Base-by-base conservation (phyloP, 306 rosid genomes). In the Fagus crenata region DNA sequence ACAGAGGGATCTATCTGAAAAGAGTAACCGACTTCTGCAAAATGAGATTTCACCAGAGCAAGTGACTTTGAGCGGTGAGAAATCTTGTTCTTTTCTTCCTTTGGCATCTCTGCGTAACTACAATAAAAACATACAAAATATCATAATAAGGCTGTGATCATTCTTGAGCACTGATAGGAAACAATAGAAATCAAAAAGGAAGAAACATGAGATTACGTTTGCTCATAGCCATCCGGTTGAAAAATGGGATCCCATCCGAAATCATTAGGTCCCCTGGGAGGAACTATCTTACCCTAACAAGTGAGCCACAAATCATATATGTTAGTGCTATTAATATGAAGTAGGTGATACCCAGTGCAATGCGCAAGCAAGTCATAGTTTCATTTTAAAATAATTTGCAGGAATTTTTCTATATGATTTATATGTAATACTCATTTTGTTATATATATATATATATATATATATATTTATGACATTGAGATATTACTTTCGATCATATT, bases 161-260 rank as follows among this genome's bases (percentile, higher is more conserved):
- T 41, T 37, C 32, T n/a, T 59, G 56, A 83, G 73, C 75, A 49
- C 56, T 51, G 43, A 32, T 69, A 49, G 15, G 83, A 3, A 67
- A 73, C 61, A 77, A 11, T 15, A 40, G 67, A 79, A 14, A 15
- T 71, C 17, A 51, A 58, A 77, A 42, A 14, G 13, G 71, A 49
- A 64, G 49, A 35, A 33, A 28, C 68, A 28, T 42, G 71, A 49
- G 72, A 77, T 71, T 85, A 92, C 97, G 97, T 92, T 91, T 89
- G 93, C 49, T 88, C 87, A 33, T 61, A 90, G 76, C 97, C 97
- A 59, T 95, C 90, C 0, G 97, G 99, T 77, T 92, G 97, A 77
- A 95, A 95, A 51, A 95, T 75, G 2, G 98, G 93, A 89, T 92
- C 97, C 97, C 98, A 95, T 81, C 98, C 97, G 53, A 95, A 95